Evolutionary conservation across 2,329 filamentous ascomycete genomes (phyloP), one percentile per base, ranked within the genome.

Genomic region (Plectosphaerella plurivora): DNA sequence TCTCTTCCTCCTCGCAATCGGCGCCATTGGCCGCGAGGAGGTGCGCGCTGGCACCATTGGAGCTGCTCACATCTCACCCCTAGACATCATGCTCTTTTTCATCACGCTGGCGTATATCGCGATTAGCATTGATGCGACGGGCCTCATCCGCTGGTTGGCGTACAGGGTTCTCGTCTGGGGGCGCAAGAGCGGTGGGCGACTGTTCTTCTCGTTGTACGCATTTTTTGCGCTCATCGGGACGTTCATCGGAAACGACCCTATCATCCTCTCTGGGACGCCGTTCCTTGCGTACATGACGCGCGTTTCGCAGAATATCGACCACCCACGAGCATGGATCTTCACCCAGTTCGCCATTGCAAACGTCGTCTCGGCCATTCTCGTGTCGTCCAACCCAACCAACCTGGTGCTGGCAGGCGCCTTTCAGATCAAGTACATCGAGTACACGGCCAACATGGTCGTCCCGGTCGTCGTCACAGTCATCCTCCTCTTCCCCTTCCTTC

Each of bases 381-480:
- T 91, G 10, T 90, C 87, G 0, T 90, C 87, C 0, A 91, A 91
- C 54, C 88, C 88, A 0, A 90, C 88, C 3, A 91, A 91, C 51
- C 76, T 90, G 8, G 87, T 90, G 0, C 76, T 90, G 0, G 86
- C 87, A 0, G 86, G 87, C 4, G 87, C 87, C 2, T 90, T 90
- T 61, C 61, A 79, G 4, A 85, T 90, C 70, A 86, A 79, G 49
- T 90, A 90, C 65, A 81, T 90, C 61, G 74, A 81, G 41, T 90
- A 90, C 61, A 89, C 86, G 0, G 86, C 84, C n/a, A 88, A 90
- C 62, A 87, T 90, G 78, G 85, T 90, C 16, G 84, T 90, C 0
- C 87, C 87, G 0, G 84, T 88, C 1, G 68, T 88, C 20, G 71
- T 79, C n/a, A 90, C 87, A 0, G 85, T 78, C 3, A 73, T 89